A percentile compares a stretch with the other conserved stretches of the same genome.
These are phyloP conservation scores for Pyrenochaeta sp. DNA, from an alignment of 2,329 filamentous ascomycete species.

Conservation along the genomic window DNA sequence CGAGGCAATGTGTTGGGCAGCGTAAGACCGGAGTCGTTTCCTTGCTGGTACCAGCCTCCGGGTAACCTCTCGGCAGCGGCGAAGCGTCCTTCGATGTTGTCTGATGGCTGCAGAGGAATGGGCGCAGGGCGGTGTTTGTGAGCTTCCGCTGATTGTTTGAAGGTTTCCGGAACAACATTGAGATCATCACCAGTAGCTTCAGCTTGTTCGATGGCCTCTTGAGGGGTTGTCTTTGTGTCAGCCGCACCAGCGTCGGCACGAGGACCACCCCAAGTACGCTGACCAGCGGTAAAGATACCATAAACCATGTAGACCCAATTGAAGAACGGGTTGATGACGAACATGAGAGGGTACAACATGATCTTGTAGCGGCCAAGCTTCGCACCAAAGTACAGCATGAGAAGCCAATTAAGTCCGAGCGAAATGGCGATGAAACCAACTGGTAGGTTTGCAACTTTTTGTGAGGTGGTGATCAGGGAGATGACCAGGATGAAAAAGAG, in stretches of 20 bases:
- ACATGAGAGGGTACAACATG: conserved; percentile 95
- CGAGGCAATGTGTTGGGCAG: conserved; percentile 58
- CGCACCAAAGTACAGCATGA: conserved; percentile 95
- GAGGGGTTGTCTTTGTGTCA: conserved; percentile 76
- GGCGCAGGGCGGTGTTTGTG: conserved; percentile 58
- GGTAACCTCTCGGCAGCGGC: conserved; percentile 73
- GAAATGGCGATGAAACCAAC: conserved; percentile 95
- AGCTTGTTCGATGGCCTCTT: conserved; percentile 84
- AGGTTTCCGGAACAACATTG: conserved; percentile 88
- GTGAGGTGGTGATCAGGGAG: conserved; percentile 84
- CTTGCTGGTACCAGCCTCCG: conserved; percentile 74
- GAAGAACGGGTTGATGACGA: conserved; percentile 92
- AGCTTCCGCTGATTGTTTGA: conserved; percentile 66
- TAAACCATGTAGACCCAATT: conserved; percentile 99
- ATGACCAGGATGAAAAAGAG: conserved; percentile 94
- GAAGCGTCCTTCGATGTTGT: conserved; percentile 80
- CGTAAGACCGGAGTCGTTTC: conserved; percentile 72
- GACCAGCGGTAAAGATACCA: conserved; percentile 91
- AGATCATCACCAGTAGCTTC: conserved; percentile 83
- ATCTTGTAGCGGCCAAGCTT: conserved; percentile 91
- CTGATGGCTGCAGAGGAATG: conserved; percentile 75
- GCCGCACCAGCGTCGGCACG: conserved; percentile 87
- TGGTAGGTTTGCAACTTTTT: conserved; percentile 79
- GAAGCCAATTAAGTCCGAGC: conserved; percentile 88
- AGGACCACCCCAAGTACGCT: conserved; percentile 94